A percentile compares a stretch with the other conserved stretches of the same genome.
These are phyloP conservation scores for Diatrype stigma DNA, from an alignment of 2,329 filamentous ascomycete genomes.

Conservation along the genomic window DNA sequence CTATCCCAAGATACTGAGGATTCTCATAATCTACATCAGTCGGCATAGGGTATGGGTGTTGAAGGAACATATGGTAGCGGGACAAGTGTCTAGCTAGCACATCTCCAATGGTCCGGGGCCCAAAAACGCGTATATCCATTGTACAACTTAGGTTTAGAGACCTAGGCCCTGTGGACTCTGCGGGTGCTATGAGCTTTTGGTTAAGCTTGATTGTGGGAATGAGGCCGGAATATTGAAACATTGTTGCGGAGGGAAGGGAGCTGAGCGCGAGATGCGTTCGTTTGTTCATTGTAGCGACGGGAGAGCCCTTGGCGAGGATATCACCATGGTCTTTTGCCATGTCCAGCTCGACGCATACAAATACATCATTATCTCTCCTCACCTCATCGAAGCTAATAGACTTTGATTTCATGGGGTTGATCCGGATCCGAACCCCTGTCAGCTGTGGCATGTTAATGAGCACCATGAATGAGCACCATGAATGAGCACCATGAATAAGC, in stretches of 20 bases:
- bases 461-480: not conserved
- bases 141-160: not conserved
- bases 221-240: not conserved
- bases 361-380: not conserved
- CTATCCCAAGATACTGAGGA: conserved; percentile 15
- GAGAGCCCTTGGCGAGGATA: not conserved
- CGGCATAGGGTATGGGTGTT: conserved; percentile 11
- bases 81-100: conserved; percentile 9
- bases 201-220: conserved; percentile 1
- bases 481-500: too few relatives aligned
- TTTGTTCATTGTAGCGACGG: conserved; percentile 1
- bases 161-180: not conserved
- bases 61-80: conserved; percentile 10
- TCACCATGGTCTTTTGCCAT: conserved; percentile 1
- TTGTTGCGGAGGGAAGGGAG: not conserved
- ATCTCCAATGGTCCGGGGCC: conserved; percentile 4
- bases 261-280: conserved; percentile 3
- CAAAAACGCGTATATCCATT: conserved; percentile 5
- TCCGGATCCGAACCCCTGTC: conserved; percentile 4
- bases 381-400: conserved; percentile 1
- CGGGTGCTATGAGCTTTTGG: not conserved
- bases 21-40: conserved; percentile 11
- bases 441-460: conserved; percentile 3
- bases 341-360: not conserved
- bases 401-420: not conserved